These are phyloP conservation scores for Phytophthora sojae DNA, from an alignment of 352 stramenopile genomes.

Conservation along the genomic window DNA sequence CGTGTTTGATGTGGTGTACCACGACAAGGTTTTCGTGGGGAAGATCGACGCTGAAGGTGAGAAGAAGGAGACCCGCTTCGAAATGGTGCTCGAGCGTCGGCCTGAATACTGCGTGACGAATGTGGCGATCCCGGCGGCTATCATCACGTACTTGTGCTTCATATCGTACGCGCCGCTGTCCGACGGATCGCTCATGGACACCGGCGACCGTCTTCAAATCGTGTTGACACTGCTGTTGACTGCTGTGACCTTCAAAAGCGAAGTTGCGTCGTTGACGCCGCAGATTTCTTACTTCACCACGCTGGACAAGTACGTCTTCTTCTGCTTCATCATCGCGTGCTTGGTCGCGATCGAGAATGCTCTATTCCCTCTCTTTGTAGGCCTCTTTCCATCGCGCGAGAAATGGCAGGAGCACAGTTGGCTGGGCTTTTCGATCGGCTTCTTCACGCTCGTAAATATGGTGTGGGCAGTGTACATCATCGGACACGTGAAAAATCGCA, in stretches of 20 bases:
- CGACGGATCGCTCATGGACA: constrained; percentile 49
- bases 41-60: constrained; percentile 42
- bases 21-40: constrained; percentile 61
- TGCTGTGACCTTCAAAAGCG: constrained; percentile 67
- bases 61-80: constrained; percentile 57
- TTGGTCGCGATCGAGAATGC: constrained; percentile 69
- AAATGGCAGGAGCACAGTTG: constrained; percentile 41
- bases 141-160: constrained; percentile 69
- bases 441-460: constrained; percentile 55
- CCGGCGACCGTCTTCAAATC: constrained; percentile 61
- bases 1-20: constrained; percentile 58
- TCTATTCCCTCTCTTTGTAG: constrained; percentile 47
- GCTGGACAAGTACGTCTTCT: constrained; percentile 72
- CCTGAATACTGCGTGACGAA: constrained; percentile 70
- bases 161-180: constrained; percentile 51
- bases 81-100: constrained; percentile 64
- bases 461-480: constrained; percentile 39
- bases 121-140: constrained; percentile 47
- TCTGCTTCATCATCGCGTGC: constrained; percentile 66
- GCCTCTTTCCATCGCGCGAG: constrained; percentile 14
- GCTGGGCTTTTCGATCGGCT: constrained; percentile 40
- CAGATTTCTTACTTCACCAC: constrained; percentile 74
- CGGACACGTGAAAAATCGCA: constrained; percentile 40
- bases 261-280: constrained; percentile 56
- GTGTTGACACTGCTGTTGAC: constrained; percentile 69